Conservation (phyloP, 2,329 filamentous ascomycete genomes). For the Chaetomium sp. region DNA sequence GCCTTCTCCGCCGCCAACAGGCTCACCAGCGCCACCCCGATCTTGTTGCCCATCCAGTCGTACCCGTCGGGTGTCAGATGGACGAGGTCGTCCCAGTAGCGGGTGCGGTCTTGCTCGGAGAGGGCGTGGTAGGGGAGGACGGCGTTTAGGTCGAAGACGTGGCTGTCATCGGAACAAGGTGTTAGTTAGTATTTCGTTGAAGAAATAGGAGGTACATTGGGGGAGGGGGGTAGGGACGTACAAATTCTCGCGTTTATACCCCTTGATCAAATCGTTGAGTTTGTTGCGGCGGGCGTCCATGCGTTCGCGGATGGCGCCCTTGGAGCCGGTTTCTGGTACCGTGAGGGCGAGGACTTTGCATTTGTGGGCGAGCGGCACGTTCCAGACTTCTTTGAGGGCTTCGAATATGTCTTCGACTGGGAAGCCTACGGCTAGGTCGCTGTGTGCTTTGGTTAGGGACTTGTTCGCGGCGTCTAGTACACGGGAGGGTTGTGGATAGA, state of each 20-base stretch:
- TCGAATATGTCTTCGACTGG: constrained; percentile 39
- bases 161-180: too few relatives aligned
- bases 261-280: constrained; percentile 49
- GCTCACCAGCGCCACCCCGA: constrained; percentile 47
- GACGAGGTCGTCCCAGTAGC: constrained; percentile 55
- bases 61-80: constrained; percentile 55
- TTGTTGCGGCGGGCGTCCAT: constrained; percentile 33
- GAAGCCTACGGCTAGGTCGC: constrained; percentile 43
- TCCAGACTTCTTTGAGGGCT: constrained; percentile 45
- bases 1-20: constrained; percentile 30
- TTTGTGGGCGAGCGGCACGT: constrained; percentile 41
- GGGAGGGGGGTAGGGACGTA: constrained; percentile 33
- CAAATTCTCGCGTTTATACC: constrained; percentile 44
- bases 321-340: constrained; percentile 45
- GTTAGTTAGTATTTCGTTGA: too few relatives aligned
- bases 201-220: too few relatives aligned
- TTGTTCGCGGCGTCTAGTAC: background rate
- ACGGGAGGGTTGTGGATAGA: too few relatives aligned
- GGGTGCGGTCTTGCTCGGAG: constrained; percentile 36
- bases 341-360: constrained; percentile 57
- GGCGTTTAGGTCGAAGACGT: constrained; percentile 49
- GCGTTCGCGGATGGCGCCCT: constrained; percentile 14
- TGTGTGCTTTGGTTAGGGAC: constrained; percentile 8
- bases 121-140: constrained; percentile 50
- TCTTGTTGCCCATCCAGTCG: constrained; percentile 52